phyloP scores from a whole-genome alignment of 345 rosid genomes.

The Cardamine occulta region DNA sequence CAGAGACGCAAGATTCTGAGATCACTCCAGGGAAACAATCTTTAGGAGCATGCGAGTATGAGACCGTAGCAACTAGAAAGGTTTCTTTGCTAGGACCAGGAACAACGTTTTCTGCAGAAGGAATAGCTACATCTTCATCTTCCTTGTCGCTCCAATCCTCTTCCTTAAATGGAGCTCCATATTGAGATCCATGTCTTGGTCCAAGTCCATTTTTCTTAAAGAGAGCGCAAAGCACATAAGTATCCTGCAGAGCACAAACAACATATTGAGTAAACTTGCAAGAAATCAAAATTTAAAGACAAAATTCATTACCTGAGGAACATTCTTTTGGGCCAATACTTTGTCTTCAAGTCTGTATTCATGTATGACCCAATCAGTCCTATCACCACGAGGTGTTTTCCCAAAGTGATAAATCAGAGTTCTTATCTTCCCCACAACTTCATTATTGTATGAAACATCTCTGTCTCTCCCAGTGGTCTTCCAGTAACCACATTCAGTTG shows the following conservation, averaged over 20 bases:
- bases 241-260: slow-evolving; percentile 47
- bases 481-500: slow-evolving; percentile 71
- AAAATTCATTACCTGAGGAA: slow-evolving; percentile 41
- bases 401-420: slow-evolving; percentile 68
- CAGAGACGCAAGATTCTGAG: slow-evolving; percentile 44
- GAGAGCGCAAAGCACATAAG: slow-evolving; percentile 59
- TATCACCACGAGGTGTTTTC: slow-evolving; percentile 50
- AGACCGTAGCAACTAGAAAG: slow-evolving; percentile 18
- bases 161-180: slow-evolving; percentile 77
- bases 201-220: slow-evolving; percentile 74
- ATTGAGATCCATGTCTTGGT: slow-evolving; percentile 74
- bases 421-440: slow-evolving; percentile 62
- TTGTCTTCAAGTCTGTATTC: slow-evolving; percentile 67
- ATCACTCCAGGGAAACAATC: background rate
- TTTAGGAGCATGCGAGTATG: slow-evolving; percentile 26
- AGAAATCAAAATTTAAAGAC: background rate
- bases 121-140: slow-evolving; percentile 29
- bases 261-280: slow-evolving; percentile 1
- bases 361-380: slow-evolving; percentile 91
- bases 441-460: slow-evolving; percentile 46
- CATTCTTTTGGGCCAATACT: slow-evolving; percentile 45
- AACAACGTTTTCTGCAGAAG: slow-evolving; percentile 11
- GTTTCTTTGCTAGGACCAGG: slow-evolving; percentile 24
- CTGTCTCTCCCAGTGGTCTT: slow-evolving; percentile 78
- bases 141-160: slow-evolving; percentile 75